Evolutionary conservation across 352 stramenopile genomes (phyloP), one percentile per base, ranked within the genome.

Genomic region (Blastocystis hominis): DNA sequence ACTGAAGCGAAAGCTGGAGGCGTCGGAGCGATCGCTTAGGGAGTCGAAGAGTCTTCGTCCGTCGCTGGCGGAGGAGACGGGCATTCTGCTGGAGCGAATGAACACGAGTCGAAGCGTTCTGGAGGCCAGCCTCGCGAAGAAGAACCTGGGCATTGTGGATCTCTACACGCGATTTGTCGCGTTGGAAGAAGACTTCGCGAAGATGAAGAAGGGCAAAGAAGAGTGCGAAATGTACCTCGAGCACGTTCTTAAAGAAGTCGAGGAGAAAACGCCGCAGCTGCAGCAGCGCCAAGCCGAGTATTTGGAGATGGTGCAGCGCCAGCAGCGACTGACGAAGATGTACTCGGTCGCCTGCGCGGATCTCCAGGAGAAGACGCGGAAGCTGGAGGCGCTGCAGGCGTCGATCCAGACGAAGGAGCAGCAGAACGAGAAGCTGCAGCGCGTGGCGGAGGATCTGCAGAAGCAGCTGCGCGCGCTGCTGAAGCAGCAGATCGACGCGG

Each of bases 201-300:
- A 84, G 56, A 68, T 61, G 55, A 59, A 68, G 36, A 64, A 84
- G 50, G 72, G 36, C 7, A 84, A 84, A 30, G 72, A 84, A 40
- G 72, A 84, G 34, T 24, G 20, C 9, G 72, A 84, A 15, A 40
- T 84, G 72, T 94, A 94, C 66, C 92, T 98, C 86, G 91, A 96
- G 68, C 93, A 93, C 36, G 95, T 98, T 64, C 90, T 96, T 50
- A 92, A 93, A 75, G 95, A 98, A 86, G 93, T 98, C 72, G 92
- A 95, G 78, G 91, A 93, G 46, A 97, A 96, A 89, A 94, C 94
- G 3, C 94, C 95, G 0, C 90, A 95, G 47, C 92, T 98, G 59
- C 92, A 94, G 88, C 91, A 93, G 17, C 91, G 97, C 62, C 92
- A 95, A 53, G 86, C 94, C 61, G 95, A 98, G 80, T 93, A 97